A percentile compares a stretch with the other conserved stretches of the same genome.
phyloP scores from a whole-genome alignment of 495 filamentous ascomycete genomes.

The Tuber brumale region DNA sequence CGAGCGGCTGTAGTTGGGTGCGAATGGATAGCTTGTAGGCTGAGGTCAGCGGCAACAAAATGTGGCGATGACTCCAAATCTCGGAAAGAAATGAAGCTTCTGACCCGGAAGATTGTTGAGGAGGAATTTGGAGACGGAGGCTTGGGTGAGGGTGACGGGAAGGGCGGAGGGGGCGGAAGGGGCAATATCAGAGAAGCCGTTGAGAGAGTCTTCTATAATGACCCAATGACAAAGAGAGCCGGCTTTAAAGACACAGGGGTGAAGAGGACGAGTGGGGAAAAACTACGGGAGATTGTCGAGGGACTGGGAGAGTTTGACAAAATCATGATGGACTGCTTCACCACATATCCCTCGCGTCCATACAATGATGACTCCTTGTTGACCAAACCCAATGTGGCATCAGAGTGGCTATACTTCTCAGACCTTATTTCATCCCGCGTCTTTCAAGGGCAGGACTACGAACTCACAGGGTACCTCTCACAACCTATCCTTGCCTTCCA shows the following conservation, averaged over 20 bases:
- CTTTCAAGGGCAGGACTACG: conserved; percentile 75
- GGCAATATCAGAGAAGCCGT: conserved; percentile 34
- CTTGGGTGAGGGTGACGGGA: conserved; percentile 53
- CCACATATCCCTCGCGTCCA: conserved; percentile 71
- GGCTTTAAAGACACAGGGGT: conserved; percentile 56
- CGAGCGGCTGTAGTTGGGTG: conserved; percentile 86
- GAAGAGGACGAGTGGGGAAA: conserved; percentile 69
- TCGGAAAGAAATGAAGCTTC: conserved; percentile 41
- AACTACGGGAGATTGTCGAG: conserved; percentile 82
- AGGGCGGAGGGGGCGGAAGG: conserved; percentile 44
- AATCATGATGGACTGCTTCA: conserved; percentile 75
- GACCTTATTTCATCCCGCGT: conserved; percentile 70
- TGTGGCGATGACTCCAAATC: conserved; percentile 35
- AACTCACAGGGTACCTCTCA: conserved; percentile 74
- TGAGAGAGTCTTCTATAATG: conserved; percentile 35
- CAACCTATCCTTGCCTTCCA: conserved; percentile 85
- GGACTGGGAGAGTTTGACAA: conserved; percentile 81
- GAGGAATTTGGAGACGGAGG: conserved; percentile 70
- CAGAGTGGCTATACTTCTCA: conserved; percentile 94
- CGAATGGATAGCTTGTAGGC: conserved; percentile 84
- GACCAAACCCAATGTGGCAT: conserved; percentile 75
- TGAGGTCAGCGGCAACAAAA: conserved; percentile 51
- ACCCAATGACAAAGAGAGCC: conserved; percentile 38
- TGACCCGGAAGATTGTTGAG: conserved; percentile 82
- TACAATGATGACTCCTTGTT: conserved; percentile 91